Percentiles rank a stretch among this genome's conserved stretches.
These are phyloP conservation scores for Pseudogymnoascus sp. DNA, from an alignment of 2,329 filamentous ascomycete genomes.

Conservation along the genomic window DNA sequence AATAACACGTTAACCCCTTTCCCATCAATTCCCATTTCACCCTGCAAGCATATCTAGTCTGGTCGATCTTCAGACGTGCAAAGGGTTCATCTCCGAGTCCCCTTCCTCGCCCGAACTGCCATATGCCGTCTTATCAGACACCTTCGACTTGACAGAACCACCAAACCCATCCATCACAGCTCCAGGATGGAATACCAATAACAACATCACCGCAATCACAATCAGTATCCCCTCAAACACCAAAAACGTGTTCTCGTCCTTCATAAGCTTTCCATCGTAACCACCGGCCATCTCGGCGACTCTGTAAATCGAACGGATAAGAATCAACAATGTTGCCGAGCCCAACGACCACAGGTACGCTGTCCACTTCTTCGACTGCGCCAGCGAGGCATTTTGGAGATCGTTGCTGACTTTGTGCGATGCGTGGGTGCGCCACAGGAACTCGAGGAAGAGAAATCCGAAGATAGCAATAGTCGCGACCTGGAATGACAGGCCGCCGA, in stretches of 20 bases:
- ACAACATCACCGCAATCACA: conserved; percentile 36
- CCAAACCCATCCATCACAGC: conserved; percentile 5
- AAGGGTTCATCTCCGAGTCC: background rate
- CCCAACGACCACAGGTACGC: conserved; percentile 14
- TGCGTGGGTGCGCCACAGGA: conserved; percentile 35
- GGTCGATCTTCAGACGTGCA: background rate
- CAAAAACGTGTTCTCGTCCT: conserved; percentile 48
- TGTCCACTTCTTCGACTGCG: background rate
- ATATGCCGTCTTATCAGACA: background rate
- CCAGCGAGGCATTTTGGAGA: background rate
- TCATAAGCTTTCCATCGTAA: conserved; percentile 53
- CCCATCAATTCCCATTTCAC: background rate
- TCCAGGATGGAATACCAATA: conserved; percentile 41
- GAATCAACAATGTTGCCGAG: conserved; percentile 54
- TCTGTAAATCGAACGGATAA: conserved; percentile 58
- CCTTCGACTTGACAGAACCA: conserved; percentile 8
- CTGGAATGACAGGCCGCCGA: conserved; percentile 57
- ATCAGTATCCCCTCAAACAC: conserved; percentile 51
- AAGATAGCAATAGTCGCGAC: conserved; percentile 52
- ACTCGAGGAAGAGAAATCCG: conserved; percentile 43
- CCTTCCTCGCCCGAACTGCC: background rate
- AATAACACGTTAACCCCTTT: background rate
- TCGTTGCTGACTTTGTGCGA: background rate
- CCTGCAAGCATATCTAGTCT: background rate
- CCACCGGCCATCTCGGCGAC: conserved; percentile 59